Evolutionary conservation across 139 green algal genomes (phyloP), one percentile per base, ranked within the genome.

Genomic region (Coccomyxa sp.): DNA sequence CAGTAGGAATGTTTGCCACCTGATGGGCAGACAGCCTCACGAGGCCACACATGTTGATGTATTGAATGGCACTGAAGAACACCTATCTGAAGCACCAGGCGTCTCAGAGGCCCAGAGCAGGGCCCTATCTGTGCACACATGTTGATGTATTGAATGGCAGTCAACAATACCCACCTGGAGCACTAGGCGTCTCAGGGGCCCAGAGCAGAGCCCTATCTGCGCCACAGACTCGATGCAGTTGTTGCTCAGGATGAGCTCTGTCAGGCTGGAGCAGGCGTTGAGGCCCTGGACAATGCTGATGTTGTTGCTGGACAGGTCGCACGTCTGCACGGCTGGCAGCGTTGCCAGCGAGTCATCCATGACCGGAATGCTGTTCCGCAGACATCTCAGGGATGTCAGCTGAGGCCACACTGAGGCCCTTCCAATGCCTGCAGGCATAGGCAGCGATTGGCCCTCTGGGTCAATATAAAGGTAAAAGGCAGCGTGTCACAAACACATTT

Each of bases 261-360:
- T 73, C 44, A 82, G 70, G 4, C 12, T 3, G 36, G 36, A 22
- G 78, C 44, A 73, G 16, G 54, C 22, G 1, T 22, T 14, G 34
- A 82, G 78, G 70, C 73, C 68, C 7, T 31, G 27, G n/a, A 78
- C 14, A 1, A 7, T 39, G 33, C 10, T 16, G 44, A 82, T 55
- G 54, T 82, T 76, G 70, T 77, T 82, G 70, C 58, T 55, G 54
- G 35, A 44, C 68, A 82, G 78, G 70, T 78, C 70, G 36, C 78
- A 55, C 27, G 24, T 41, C 64, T 75, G 38, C 76, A 44, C 22
- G 5, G 35, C 38, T 0, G 78, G 78, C 36, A 78, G 70, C 70
- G 74, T 44, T 10, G 35, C 29, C 27, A 82, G 78, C 8, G 70
- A 78, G 18, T 22, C 34, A 54, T 82, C 78, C 78, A 82, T 77